Percentiles rank a stretch among this genome's conserved stretches.
Conservation (phyloP, 192 early-diverging fungal species). For the Ambispora gerdemannii region DNA sequence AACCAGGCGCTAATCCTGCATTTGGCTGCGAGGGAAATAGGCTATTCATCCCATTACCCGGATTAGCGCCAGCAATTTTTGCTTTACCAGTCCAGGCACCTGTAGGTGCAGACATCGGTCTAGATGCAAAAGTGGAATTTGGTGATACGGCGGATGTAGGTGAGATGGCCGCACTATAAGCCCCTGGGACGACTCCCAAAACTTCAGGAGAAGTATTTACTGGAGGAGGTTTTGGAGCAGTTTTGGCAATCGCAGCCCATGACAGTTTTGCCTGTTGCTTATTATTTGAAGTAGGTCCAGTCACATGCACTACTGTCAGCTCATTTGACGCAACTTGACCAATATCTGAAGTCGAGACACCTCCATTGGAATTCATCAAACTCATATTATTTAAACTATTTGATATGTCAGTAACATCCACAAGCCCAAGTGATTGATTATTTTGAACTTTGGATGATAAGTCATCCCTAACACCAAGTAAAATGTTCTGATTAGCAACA, state of each 20-base stretch:
- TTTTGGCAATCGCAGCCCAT: slow-evolving; percentile 29
- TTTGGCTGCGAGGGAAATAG: slow-evolving; percentile 12
- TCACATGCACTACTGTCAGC: slow-evolving; percentile 10
- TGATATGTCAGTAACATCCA: slow-evolving; percentile 20
- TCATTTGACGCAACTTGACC: slow-evolving; percentile 20
- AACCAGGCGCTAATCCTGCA: not conserved
- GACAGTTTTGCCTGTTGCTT: slow-evolving; percentile 16
- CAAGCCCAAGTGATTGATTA: slow-evolving; percentile 15
- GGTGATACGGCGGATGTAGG: slow-evolving; percentile 23
- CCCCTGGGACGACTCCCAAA: slow-evolving; percentile 12
- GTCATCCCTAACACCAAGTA: not conserved
- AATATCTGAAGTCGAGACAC: slow-evolving; percentile 12
- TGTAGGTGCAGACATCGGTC: slow-evolving; percentile 24
- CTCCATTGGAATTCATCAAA: not conserved
- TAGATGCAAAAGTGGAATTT: slow-evolving; percentile 7
- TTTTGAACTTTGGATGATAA: not conserved
- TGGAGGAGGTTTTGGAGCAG: slow-evolving; percentile 26
- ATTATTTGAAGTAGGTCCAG: not conserved
- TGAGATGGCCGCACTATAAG: slow-evolving; percentile 30
- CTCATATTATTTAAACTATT: slow-evolving; percentile 25
- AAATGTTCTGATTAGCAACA: slow-evolving; percentile 26
- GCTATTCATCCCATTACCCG: slow-evolving; percentile 26
- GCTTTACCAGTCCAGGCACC: slow-evolving; percentile 11
- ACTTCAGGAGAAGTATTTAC: slow-evolving; percentile 29
- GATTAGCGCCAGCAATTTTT: slow-evolving; percentile 19